Percentiles rank a stretch among this genome's conserved stretches.
Evolutionary conservation across 1,139 yeast genomes (phyloP).

Genomic region (Suhomyces bribrorum): DNA sequence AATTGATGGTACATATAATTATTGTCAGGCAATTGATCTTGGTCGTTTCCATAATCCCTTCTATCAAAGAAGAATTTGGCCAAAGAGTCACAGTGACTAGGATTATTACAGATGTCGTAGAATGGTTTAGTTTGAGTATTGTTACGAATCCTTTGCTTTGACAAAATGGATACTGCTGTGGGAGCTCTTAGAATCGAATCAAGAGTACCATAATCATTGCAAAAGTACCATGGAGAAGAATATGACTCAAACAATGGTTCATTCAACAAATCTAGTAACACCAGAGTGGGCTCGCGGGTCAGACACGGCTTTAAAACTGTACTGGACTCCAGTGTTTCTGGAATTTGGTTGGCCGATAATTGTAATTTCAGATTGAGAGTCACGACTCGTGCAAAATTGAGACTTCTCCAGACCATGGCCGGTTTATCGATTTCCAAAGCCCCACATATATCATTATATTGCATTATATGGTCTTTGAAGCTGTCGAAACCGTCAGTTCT

Average conservation of each 20-base stretch:
- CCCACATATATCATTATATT: slow-evolving; percentile 29
- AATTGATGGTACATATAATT: slow-evolving; percentile 16
- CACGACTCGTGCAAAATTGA: slow-evolving; percentile 20
- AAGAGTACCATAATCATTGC: slow-evolving; percentile 12
- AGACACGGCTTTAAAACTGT: background rate
- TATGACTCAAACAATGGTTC: slow-evolving; percentile 16
- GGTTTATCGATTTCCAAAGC: slow-evolving; percentile 1
- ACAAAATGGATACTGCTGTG: slow-evolving; percentile 37
- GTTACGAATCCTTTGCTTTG: slow-evolving; percentile 41
- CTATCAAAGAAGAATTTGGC: slow-evolving; percentile 28
- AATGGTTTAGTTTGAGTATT: slow-evolving; percentile 45
- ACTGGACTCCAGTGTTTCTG: background rate
- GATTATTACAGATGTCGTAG: slow-evolving; percentile 53
- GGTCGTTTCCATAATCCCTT: slow-evolving; percentile 14
- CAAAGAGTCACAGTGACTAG: slow-evolving; percentile 43
- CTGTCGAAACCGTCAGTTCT: slow-evolving; percentile 4
- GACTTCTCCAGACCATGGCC: slow-evolving; percentile 9
- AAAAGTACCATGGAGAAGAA: slow-evolving; percentile 5
- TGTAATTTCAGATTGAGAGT: slow-evolving; percentile 20
- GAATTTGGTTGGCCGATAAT: slow-evolving; percentile 1
- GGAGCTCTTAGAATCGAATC: slow-evolving; percentile 21
- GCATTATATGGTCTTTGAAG: slow-evolving; percentile 19
- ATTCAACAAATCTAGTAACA: slow-evolving; percentile 16
- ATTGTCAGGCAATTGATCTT: slow-evolving; percentile 4
- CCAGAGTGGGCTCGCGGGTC: background rate